phyloP scores from a whole-genome alignment of 2,329 filamentous ascomycete species.

The Colletotrichum graminicola region DNA sequence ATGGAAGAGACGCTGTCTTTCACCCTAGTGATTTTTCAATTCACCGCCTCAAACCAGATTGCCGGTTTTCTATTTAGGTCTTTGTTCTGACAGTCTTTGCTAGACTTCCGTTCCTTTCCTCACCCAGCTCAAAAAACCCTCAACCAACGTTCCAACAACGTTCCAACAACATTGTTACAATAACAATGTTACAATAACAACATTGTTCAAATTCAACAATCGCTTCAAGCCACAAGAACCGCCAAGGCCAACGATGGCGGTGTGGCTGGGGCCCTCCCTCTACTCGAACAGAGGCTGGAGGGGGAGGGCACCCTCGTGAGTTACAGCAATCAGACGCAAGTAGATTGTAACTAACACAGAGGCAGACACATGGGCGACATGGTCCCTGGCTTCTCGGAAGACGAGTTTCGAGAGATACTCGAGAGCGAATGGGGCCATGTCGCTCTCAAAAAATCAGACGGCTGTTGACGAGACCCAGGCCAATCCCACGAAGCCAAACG shows the following conservation, averaged over 20 bases:
- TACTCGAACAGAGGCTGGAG: too few relatives aligned
- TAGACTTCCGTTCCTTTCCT: background rate
- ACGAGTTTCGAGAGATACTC: background rate
- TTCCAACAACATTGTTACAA: background rate
- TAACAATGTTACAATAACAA: too few relatives aligned
- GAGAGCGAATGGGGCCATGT: too few relatives aligned
- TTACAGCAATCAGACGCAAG: background rate
- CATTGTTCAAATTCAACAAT: too few relatives aligned
- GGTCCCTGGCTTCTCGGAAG: fast-evolving
- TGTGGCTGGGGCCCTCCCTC: too few relatives aligned
- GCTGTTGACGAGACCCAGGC: too few relatives aligned
- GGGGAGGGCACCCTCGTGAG: too few relatives aligned
- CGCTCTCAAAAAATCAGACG: too few relatives aligned
- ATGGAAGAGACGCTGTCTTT: background rate
- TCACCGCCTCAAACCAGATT: background rate
- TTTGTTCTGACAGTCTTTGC: background rate
- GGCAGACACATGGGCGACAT: background rate
- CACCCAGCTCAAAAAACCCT: background rate
- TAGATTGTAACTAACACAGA: background rate
- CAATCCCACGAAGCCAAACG: too few relatives aligned
- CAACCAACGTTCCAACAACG: background rate
- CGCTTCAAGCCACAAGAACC: too few relatives aligned
- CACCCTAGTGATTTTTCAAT: background rate
- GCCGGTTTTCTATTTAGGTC: too few relatives aligned
- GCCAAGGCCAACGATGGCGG: too few relatives aligned